Evolutionary conservation across 176 grass and related monocot species (phyloP), one percentile per base, ranked within the genome.

Genomic region (Chrysopogon serrulatus): DNA sequence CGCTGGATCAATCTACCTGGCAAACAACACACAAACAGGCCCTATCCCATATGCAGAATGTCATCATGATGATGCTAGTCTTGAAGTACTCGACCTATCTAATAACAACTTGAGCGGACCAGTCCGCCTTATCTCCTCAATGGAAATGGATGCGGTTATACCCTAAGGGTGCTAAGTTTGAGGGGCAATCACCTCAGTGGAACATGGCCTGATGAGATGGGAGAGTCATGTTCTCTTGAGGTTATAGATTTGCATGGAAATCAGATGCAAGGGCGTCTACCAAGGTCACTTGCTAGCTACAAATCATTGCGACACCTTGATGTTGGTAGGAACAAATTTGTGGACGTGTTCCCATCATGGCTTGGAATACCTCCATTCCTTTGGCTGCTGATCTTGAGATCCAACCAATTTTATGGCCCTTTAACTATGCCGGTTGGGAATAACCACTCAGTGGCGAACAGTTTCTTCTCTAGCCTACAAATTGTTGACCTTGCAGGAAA

Each of bases 401-500:
- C 60, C 28, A 88, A 88, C n/a, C 4, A 21, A 15, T 78, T 88
- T 4, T 47, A 71, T 9, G 62, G 86, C 23, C 30, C 27, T 0
- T 3, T 83, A 8, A 64, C 34, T 30, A 5, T 32, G 0, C n/a
- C 56, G 0, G 0, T 0, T 80, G 9, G 37, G 14, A 39, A 27
- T 0, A 56, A 68, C 5, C 41, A 73, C 2, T 53, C 30, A 2
- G 48, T 23, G 2, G 47, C 0, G 0, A 36, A 4, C 0, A 14
- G 6, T 6, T 71, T 59, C 17, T 84, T 84, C 14, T 2, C 17
- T 2, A 1, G 6, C 5, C 21, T 87, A 8, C 65, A 30, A 53
- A 71, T 88, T 12, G 3, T 83, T 56, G 86, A 88, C 65, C 42
- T 88, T 37, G 86, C 86, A 32, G 61, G 34, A 37, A 88, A 88